These are phyloP conservation scores for Aspergillus sp. DNA, from an alignment of 2,329 filamentous ascomycete genomes.

Conservation along the genomic window DNA sequence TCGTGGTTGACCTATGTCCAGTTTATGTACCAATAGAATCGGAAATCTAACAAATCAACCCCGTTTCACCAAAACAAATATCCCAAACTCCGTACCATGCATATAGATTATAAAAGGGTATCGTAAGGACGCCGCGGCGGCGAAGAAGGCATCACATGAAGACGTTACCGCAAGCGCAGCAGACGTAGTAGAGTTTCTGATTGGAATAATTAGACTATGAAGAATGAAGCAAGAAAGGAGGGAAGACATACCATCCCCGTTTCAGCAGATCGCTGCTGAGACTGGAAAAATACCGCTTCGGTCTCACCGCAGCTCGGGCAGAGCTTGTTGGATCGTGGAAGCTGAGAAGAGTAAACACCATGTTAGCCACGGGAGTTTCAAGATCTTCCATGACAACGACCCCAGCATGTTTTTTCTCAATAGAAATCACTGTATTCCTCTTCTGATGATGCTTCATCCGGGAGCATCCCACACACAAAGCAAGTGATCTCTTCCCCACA, in stretches of 20 bases:
- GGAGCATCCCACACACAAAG: slow-evolving; percentile 42
- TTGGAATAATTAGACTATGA: not conserved
- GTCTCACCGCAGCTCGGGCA: slow-evolving; percentile 80
- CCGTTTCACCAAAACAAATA: slow-evolving; percentile 2
- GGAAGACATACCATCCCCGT: slow-evolving; percentile 81
- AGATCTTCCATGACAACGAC: slow-evolving; percentile 8
- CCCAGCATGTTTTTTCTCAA: slow-evolving; percentile 1
- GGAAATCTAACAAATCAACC: slow-evolving; percentile 2
- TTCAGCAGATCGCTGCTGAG: slow-evolving; percentile 90
- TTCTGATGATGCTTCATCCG: slow-evolving; percentile 9
- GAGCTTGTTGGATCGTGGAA: slow-evolving; percentile 77
- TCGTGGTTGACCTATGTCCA: slow-evolving; percentile 17
- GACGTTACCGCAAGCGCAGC: slow-evolving; percentile 86
- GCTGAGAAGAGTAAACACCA: slow-evolving; percentile 45
- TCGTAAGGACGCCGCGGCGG: slow-evolving; percentile 16
- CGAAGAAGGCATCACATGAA: slow-evolving; percentile 44
- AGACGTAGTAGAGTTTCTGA: slow-evolving; percentile 89
- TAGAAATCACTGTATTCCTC: slow-evolving; percentile 12
- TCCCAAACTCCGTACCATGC: slow-evolving; percentile 12
- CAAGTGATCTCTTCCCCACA: slow-evolving; percentile 54
- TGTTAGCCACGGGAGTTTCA: slow-evolving; percentile 27
- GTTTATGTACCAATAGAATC: slow-evolving; percentile 25
- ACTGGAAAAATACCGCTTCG: slow-evolving; percentile 98
- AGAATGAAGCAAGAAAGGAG: slow-evolving; percentile 4
- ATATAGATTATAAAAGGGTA: slow-evolving; percentile 21